phyloP scores from a whole-genome alignment of 805 yeast genomes.

The Candida ipomoeae region DNA sequence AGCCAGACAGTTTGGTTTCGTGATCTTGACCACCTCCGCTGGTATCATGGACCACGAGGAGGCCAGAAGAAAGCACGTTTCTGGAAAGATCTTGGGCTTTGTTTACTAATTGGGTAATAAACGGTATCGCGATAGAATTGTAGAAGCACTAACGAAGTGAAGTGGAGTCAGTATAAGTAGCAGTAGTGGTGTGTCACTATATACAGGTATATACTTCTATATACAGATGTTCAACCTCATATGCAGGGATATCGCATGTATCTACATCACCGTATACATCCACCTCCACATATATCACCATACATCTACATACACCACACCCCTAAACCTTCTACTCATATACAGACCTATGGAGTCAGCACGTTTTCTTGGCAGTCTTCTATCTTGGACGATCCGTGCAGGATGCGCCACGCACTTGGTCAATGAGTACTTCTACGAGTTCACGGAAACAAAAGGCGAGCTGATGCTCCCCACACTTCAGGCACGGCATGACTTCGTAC shows the following conservation, averaged over 20 bases:
- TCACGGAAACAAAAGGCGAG: slow-evolving; percentile 83
- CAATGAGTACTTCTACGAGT: slow-evolving; percentile 64
- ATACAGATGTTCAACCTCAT: too few species aligned
- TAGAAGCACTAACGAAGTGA: too few species aligned
- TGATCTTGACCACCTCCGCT: slow-evolving; percentile 96
- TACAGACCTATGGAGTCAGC: slow-evolving; percentile 16
- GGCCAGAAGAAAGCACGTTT: slow-evolving; percentile 99
- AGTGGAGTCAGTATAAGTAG: too few species aligned
- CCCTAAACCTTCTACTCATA: neutral
- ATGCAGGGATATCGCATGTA: too few species aligned
- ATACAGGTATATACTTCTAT: too few species aligned
- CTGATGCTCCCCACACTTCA: slow-evolving; percentile 92
- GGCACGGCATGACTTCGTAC: slow-evolving; percentile 71
- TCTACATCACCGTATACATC: too few species aligned
- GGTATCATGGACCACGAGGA: slow-evolving; percentile 99
- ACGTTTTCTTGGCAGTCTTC: slow-evolving; percentile 29
- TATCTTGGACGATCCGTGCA: slow-evolving; percentile 53
- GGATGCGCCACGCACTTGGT: slow-evolving; percentile 66
- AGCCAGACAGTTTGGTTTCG: slow-evolving; percentile 98
- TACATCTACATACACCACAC: neutral
- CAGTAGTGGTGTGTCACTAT: too few species aligned
- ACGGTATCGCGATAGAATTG: neutral
- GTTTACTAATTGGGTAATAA: slow-evolving; percentile 58
- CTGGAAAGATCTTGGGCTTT: slow-evolving; percentile 98
- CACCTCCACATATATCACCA: neutral